Evolutionary conservation across 805 yeast species (phyloP).

Genomic region (Metschnikowia colocasiae): DNA sequence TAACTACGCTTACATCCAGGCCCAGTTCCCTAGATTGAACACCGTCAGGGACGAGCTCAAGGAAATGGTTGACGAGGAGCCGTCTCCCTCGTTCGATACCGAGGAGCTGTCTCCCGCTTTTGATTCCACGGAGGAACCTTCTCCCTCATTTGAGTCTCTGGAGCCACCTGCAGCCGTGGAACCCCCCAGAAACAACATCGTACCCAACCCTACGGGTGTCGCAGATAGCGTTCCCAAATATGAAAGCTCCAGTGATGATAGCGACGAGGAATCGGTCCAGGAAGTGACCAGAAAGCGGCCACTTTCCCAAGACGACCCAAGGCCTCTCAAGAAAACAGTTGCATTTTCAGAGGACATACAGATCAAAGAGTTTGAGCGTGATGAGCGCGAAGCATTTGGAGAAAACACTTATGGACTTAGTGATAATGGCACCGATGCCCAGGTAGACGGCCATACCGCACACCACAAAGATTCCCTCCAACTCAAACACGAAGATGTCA

Average conservation of each 20-base stretch:
- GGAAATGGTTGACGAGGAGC: conserved; percentile 29
- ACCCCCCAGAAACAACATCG: background rate
- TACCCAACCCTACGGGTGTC: background rate
- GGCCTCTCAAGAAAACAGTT: conserved; percentile 26
- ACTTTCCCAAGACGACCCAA: conserved; percentile 8
- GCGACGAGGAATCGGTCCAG: conserved; percentile 15
- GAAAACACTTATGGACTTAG: conserved; percentile 17
- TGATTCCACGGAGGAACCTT: conserved; percentile 8
- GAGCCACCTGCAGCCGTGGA: background rate
- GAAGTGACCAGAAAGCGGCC: background rate
- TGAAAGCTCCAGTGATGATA: conserved; percentile 15
- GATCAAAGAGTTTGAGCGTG: conserved; percentile 39
- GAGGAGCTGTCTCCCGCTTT: background rate
- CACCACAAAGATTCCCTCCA: conserved; percentile 33
- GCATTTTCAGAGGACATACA: conserved; percentile 42
- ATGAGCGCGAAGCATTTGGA: conserved; percentile 24
- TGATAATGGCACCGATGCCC: conserved; percentile 14
- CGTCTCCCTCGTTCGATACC: conserved; percentile 27
- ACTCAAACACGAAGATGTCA: conserved; percentile 22
- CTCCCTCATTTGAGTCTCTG: conserved; percentile 10
- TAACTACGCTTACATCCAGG: conserved; percentile 29
- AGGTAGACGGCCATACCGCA: conserved; percentile 16
- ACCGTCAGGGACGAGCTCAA: conserved; percentile 31
- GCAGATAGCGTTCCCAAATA: conserved; percentile 14
- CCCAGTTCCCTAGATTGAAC: conserved; percentile 26